Evolutionary conservation across 495 filamentous ascomycete genomes (phyloP).

Genomic region (Hypoxylon perforatum): DNA sequence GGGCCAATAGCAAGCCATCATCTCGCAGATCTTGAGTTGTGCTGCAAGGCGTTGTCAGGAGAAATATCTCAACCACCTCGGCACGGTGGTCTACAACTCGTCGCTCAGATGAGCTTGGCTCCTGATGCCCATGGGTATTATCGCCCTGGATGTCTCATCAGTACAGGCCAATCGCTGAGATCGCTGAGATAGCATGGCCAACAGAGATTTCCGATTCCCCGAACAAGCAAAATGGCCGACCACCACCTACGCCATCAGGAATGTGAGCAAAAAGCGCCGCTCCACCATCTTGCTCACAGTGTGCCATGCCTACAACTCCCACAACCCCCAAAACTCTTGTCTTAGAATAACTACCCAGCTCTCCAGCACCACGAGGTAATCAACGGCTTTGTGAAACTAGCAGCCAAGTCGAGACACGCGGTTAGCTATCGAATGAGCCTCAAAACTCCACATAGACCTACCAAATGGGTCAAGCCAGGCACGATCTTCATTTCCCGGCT

Average conservation of each 20-base stretch:
- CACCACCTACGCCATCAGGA: neutral
- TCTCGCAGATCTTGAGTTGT: constrained; percentile 1
- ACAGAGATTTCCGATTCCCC: no score
- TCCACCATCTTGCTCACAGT: neutral
- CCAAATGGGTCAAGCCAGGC: neutral
- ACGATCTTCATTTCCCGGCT: neutral
- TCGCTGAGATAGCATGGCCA: neutral
- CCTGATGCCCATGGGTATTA: no score
- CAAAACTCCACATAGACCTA: neutral
- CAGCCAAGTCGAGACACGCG: neutral
- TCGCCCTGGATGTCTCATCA: no score
- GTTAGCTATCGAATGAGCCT: constrained; percentile 8
- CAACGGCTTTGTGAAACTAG: constrained; percentile 9
- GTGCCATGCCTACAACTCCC: no score
- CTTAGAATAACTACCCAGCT: constrained; percentile 2
- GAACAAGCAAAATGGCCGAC: neutral
- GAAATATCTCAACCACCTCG: constrained; percentile 11
- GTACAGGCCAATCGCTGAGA: no score
- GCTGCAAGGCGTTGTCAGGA: constrained; percentile 1
- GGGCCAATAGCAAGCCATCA: constrained; percentile 19
- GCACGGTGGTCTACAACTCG: neutral
- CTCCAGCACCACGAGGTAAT: constrained; percentile 3
- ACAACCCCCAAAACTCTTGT: constrained; percentile 3
- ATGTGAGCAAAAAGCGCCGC: constrained; percentile 5
- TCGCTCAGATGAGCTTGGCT: no score